Base-by-base conservation (phyloP, 306 rosid genomes). In the Pyrus pyrifolia region DNA sequence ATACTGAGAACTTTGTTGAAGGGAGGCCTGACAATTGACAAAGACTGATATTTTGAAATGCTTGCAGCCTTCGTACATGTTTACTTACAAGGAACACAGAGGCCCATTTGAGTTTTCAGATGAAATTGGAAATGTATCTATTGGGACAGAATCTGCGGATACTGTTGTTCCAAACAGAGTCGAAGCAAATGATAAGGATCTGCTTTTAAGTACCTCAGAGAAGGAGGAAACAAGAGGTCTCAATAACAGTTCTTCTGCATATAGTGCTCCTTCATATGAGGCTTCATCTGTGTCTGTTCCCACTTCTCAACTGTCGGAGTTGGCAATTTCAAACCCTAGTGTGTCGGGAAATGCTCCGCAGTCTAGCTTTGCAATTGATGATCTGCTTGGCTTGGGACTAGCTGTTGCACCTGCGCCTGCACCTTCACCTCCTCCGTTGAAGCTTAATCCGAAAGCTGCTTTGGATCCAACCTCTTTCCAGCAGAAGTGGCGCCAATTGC, bases 51-150 rank as follows among this genome's bases (percentile, higher is more conserved):
- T 46, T 17, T 13, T 52, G 11, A 58, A 79, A 77, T 87, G 59
- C 79, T 67, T 88, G 92, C 99, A 96, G 99, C 99, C 99, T 33
- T 96, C 99, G 25, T 96, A 96, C 85, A 91, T 92, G 99, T 96
- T 96, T 84, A 96, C 97, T 30, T 96, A 91, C 74, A 96, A 88
- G 82, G 99, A 96, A 78, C 99, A 92, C 85, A 87, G 97, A 58
- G 98, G 97, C 71, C 92, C 96, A 72, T 86, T 91, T 35, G 99
- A 96, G 83, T 89, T 96, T 84, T 88, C 98, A 45, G 99, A 96
- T 15, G 99, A 92, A 83, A 84, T 89, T 80, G 98, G 93, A 83
- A 89, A 91, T 77, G 72, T 96, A 65, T 86, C 99, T 23, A 83
- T 91, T 33, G 91, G 84, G 25, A 70, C 88, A 38, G 99, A 91